Base-by-base conservation (phyloP, 2,329 filamentous ascomycete species). In the Penicillium corylophilum region DNA sequence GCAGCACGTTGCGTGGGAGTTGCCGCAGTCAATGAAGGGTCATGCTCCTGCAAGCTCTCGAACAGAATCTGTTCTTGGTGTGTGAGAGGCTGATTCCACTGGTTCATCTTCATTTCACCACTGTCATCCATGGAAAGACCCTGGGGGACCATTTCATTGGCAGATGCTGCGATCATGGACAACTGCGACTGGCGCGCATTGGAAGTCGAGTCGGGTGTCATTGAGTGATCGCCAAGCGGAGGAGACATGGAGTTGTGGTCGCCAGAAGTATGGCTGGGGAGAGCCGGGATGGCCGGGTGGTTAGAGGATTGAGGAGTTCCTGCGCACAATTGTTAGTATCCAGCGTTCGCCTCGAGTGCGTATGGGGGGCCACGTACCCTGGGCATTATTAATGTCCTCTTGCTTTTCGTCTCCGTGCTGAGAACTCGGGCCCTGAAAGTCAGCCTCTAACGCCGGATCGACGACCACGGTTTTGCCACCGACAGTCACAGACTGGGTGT, bases 101-200 rank as follows among this genome's bases (percentile, higher is more conserved):
- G 48, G 15, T 60, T 56, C 53, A 67, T 52, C 50, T 68, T 68
- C 46, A 71, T 51, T 15, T 72, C 66, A 20, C 58, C 48, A 40
- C 59, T 51, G 29, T 42, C 64, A 46, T 72, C 70, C 54, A 74
- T 60, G 24, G 67, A 55, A 36, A 69, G 55, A 29, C 65, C 67
- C 20, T 75, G 69, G 1, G 72, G 71, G 31, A 75, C 72, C 67
- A 75, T 76, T 57, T 76, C 73, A 53, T 68, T 76, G 28, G 74
- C 74, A 31, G 74, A 75, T 10, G 74, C 74, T 8, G 74, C 74
- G 41, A 77, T 77, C 62, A 76, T 65, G 22, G 73, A 76, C 41
- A 77, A 64, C 48, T 75, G 72, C 29, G 74, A 72, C 53, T 74
- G 71, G 28, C 71, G 71, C 41, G 64, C 67, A 55, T 71, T 71